These are phyloP conservation scores for Botrytis paeoniae DNA, from an alignment of 2,329 filamentous ascomycete genomes.

Conservation along the genomic window DNA sequence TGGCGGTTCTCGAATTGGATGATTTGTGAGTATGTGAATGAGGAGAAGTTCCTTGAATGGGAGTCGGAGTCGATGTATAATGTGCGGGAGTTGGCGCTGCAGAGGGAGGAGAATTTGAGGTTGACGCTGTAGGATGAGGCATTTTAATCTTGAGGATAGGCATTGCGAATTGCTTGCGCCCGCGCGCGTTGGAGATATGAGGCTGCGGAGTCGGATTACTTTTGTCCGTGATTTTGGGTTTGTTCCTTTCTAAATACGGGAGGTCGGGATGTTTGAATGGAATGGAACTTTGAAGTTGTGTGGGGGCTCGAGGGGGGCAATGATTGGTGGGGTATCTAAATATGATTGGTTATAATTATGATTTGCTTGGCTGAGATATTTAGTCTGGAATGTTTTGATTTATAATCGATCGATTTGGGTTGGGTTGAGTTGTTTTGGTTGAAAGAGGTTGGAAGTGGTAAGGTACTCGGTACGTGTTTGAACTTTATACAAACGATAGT, in stretches of 20 bases:
- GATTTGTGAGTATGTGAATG: not conserved
- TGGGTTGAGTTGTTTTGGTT: not conserved
- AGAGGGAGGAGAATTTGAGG: constrained; percentile 3
- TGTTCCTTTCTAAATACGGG: constrained; percentile 4
- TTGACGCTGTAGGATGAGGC: constrained; percentile 9
- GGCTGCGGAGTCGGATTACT: constrained; percentile 8
- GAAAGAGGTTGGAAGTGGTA: not conserved
- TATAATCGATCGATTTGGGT: not conserved
- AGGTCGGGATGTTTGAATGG: constrained; percentile 1
- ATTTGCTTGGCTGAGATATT: not conserved
- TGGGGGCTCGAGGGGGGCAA: not conserved
- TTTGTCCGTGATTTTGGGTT: constrained; percentile 3
- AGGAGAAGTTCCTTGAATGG: not conserved
- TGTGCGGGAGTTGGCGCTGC: not conserved
- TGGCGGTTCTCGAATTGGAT: constrained; percentile 25
- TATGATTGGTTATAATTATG: not conserved
- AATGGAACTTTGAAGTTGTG: not conserved
- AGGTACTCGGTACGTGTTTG: not conserved
- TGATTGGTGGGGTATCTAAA: not conserved
- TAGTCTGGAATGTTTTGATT: not conserved
- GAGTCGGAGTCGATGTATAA: not conserved
- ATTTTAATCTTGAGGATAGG: constrained; percentile 19
- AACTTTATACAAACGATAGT: not conserved
- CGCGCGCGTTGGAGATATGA: not conserved
- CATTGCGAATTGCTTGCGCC: constrained; percentile 14